Conservation (phyloP, 257 asterid genomes). For the Rubia yunnanensis region DNA sequence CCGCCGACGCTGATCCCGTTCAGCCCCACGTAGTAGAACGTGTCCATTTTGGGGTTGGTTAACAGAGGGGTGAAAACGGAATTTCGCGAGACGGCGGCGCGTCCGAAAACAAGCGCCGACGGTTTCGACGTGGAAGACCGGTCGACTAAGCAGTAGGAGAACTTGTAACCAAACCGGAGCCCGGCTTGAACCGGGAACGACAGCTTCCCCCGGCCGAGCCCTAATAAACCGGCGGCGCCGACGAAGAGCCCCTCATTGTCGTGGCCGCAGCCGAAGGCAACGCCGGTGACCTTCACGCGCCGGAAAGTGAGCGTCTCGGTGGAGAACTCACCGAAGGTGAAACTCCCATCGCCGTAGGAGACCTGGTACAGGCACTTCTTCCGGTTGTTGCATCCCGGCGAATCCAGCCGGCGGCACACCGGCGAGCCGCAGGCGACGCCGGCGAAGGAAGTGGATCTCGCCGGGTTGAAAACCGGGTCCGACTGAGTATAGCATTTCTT, state of each 20-base stretch:
- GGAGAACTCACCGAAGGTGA: conserved; percentile 73
- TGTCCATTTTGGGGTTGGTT: conserved; percentile 55
- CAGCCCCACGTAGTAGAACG: conserved; percentile 66
- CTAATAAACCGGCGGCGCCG: conserved; percentile 81
- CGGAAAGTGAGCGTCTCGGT: conserved; percentile 82
- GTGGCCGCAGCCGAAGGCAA: conserved; percentile 84
- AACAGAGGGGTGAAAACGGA: conserved; percentile 61
- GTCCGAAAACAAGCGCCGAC: conserved; percentile 62
- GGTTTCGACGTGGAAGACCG: conserved; percentile 53
- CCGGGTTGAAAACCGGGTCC: conserved; percentile 77
- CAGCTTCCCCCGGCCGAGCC: conserved; percentile 73
- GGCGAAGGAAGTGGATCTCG: conserved; percentile 34
- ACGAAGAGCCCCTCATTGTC: conserved; percentile 77
- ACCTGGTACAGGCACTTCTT: conserved; percentile 67
- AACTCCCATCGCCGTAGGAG: conserved; percentile 84
- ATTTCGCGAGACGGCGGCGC: conserved; percentile 45
- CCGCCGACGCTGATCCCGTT: conserved; percentile 84
- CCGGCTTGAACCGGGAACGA: conserved; percentile 73
- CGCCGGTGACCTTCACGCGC: conserved; percentile 24
- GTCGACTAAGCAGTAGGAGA: conserved; percentile 78
- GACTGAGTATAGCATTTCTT: conserved; percentile 62
- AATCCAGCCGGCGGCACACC: conserved; percentile 56
- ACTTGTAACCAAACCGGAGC: conserved; percentile 44
- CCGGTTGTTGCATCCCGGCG: conserved; percentile 54
- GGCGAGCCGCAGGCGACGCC: conserved; percentile 52